Evolutionary conservation across 2,329 filamentous ascomycete genomes (phyloP).

Genomic region (Hirsutella rhossiliensis): DNA sequence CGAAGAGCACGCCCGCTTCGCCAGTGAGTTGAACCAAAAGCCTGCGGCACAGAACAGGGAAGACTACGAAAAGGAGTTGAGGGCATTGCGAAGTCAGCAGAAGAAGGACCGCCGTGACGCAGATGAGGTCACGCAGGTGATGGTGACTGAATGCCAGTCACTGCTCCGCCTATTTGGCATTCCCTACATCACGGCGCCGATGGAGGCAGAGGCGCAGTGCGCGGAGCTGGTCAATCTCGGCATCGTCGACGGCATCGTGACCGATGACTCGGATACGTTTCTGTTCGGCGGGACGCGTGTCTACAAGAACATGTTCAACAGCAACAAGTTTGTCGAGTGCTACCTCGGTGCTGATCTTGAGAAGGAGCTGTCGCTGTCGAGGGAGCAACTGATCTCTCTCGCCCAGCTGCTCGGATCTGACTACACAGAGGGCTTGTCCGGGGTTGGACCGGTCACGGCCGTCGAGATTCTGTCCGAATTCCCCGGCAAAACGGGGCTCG

Average conservation of each 20-base stretch:
- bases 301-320: slow-evolving; percentile 99
- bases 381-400: slow-evolving; percentile 78
- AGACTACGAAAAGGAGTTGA: slow-evolving; percentile 79
- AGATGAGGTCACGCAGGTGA: slow-evolving; percentile 91
- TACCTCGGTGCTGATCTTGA: slow-evolving; percentile 78
- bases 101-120: slow-evolving; percentile 93
- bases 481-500: slow-evolving; percentile 44
- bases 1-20: slow-evolving; percentile 88
- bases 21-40: slow-evolving; percentile 72
- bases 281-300: slow-evolving; percentile 91
- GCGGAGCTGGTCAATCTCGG: slow-evolving; percentile 78
- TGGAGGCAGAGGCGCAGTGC: slow-evolving; percentile 98
- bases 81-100: slow-evolving; percentile 80
- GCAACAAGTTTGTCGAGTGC: slow-evolving; percentile 95
- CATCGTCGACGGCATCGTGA: slow-evolving; percentile 93
- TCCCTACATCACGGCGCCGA: slow-evolving; percentile 92
- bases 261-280: slow-evolving; percentile 93
- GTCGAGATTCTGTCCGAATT: slow-evolving; percentile 93
- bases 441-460: slow-evolving; percentile 87
- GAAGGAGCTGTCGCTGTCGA: slow-evolving; percentile 75
- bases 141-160: slow-evolving; percentile 91
- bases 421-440: slow-evolving; percentile 85
- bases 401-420: slow-evolving; percentile 88
- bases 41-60: slow-evolving; percentile 56
- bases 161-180: slow-evolving; percentile 83